Conservation (phyloP, 2,329 filamentous ascomycete genomes). For the Phialocephala sp. region DNA sequence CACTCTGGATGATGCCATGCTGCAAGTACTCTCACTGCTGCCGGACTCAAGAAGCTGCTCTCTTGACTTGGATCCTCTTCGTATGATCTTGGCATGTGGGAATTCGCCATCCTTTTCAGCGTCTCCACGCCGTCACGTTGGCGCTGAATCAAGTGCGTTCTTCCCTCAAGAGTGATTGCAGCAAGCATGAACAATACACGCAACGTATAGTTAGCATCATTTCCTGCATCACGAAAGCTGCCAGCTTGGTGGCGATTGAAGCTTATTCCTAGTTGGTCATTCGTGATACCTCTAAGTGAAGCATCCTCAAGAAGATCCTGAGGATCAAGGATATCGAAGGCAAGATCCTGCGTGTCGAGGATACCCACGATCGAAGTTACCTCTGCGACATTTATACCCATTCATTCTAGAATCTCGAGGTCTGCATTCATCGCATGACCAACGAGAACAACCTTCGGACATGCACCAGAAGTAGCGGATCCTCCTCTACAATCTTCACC, state of each 20-base stretch:
- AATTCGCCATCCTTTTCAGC: background rate
- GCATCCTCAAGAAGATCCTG: background rate
- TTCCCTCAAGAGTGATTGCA: background rate
- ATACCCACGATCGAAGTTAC: background rate
- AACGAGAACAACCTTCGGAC: too few species aligned
- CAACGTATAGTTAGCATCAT: constrained; percentile 7
- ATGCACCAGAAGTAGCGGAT: too few species aligned
- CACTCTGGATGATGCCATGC: background rate
- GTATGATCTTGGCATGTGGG: background rate
- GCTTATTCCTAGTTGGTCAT: background rate
- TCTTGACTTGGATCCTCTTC: background rate
- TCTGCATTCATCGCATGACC: too few species aligned
- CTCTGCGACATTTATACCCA: too few species aligned
- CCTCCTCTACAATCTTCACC: too few species aligned
- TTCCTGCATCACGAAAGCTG: constrained; percentile 9
- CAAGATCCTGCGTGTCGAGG: constrained; percentile 10
- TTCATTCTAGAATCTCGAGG: too few species aligned
- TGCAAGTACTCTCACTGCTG: background rate
- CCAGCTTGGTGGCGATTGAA: background rate
- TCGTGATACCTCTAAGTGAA: background rate
- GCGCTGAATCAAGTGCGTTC: background rate
- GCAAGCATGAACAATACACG: constrained; percentile 2
- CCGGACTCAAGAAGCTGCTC: background rate
- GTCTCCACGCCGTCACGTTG: background rate
- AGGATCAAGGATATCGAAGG: constrained; percentile 8